Conservation (phyloP, 768 basidiomycete genomes). For the Mycena maculata region DNA sequence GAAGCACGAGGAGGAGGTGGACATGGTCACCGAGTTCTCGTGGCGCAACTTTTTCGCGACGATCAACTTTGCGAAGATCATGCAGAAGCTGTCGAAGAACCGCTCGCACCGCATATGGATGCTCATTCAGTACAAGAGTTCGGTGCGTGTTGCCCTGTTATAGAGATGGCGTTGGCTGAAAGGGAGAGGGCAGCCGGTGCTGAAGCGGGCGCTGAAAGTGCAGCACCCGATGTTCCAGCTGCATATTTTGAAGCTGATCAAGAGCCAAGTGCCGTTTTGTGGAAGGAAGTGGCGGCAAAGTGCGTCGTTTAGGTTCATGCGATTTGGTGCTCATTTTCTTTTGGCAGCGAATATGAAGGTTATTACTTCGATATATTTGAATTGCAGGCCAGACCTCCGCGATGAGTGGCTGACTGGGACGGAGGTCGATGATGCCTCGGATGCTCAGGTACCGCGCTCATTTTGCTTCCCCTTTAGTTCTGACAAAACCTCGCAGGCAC, state of each 20-base stretch:
- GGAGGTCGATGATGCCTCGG: constrained; percentile 92
- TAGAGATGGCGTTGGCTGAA: neutral
- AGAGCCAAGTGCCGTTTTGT: constrained; percentile 98
- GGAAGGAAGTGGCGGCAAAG: constrained; percentile 98
- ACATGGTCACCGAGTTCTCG: constrained; percentile 92
- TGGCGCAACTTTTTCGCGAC: constrained; percentile 98
- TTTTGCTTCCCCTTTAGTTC: constrained; percentile 13
- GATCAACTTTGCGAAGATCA: constrained; percentile 97
- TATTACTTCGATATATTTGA: constrained; percentile 97
- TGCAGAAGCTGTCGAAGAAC: constrained; percentile 97
- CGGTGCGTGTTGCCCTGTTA: constrained; percentile 63
- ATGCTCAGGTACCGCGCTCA: constrained; percentile 74
- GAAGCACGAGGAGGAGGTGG: constrained; percentile 86
- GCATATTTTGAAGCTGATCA: constrained; percentile 95
- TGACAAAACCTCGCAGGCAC: constrained; percentile 65
- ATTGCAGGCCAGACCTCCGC: constrained; percentile 94
- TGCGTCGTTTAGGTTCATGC: constrained; percentile 50
- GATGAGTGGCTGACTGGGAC: constrained; percentile 98
- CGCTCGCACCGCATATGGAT: constrained; percentile 95
- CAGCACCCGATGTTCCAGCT: constrained; percentile 94
- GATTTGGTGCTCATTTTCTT: constrained; percentile 19
- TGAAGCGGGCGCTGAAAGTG: constrained; percentile 94
- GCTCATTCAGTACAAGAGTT: constrained; percentile 98
- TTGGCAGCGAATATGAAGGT: constrained; percentile 98
- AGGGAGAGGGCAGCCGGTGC: constrained; percentile 73